Conservation (phyloP, 2,329 filamentous ascomycete genomes). For the Aureobasidium sp. region DNA sequence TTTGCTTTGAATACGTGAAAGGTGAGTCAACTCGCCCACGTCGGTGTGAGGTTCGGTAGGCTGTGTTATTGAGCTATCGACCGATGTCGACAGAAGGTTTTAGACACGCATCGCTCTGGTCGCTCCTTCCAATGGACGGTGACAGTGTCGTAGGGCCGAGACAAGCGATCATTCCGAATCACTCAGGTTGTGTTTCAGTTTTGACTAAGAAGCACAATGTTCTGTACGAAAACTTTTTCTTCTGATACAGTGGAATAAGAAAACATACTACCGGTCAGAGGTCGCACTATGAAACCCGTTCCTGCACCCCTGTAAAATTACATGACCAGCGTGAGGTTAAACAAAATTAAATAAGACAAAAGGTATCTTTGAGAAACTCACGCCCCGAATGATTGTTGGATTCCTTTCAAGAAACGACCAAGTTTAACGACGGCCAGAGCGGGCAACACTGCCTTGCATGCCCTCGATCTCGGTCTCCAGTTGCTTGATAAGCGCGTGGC, state of each 20-base stretch:
- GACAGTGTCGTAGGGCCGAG: neutral
- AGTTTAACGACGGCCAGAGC: slow-evolving; percentile 21
- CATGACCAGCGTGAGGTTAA: slow-evolving; percentile 8
- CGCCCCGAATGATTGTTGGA: neutral
- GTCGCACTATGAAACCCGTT: neutral
- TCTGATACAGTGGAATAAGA: slow-evolving; percentile 8
- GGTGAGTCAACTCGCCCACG: neutral
- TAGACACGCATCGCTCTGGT: too few species aligned
- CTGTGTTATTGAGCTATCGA: too few species aligned
- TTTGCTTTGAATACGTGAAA: neutral
- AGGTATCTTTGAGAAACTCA: slow-evolving; percentile 13
- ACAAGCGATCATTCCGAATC: neutral
- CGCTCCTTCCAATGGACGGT: too few species aligned
- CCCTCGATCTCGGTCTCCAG: slow-evolving; percentile 87
- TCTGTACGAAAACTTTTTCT: slow-evolving; percentile 7
- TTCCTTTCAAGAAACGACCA: neutral
- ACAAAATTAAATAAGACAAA: slow-evolving; percentile 14
- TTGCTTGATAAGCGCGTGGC: slow-evolving; percentile 84
- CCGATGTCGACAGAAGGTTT: too few species aligned
- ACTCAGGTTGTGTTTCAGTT: neutral
- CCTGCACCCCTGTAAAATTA: neutral
- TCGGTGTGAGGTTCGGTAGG: too few species aligned
- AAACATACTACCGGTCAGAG: slow-evolving; percentile 4
- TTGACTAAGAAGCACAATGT: neutral
- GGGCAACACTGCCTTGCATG: slow-evolving; percentile 56